Conservation (phyloP, 768 basidiomycete species). For the Rhizopogon rudus region DNA sequence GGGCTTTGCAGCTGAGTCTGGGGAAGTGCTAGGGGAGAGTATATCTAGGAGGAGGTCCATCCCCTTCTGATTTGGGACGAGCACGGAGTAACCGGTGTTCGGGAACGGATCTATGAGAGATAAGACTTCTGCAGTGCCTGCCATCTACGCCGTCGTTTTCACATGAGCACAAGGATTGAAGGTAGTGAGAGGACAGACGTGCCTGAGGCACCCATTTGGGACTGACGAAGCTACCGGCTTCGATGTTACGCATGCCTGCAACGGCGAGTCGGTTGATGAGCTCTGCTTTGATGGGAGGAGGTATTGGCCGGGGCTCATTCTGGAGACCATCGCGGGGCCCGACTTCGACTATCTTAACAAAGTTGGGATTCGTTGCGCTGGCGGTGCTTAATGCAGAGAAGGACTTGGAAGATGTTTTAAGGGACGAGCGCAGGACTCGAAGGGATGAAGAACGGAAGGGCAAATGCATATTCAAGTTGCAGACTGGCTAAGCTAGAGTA, state of each 20-base stretch:
- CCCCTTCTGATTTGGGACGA: conserved; percentile 78
- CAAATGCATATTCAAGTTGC: not conserved
- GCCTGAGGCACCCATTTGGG: conserved; percentile 94
- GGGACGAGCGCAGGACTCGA: not conserved
- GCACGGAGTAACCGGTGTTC: conserved; percentile 68
- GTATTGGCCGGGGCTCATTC: conserved; percentile 74
- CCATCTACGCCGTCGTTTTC: conserved; percentile 55
- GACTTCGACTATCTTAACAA: conserved; percentile 71
- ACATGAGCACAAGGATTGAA: not conserved
- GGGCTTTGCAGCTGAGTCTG: conserved; percentile 23
- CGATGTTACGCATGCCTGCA: conserved; percentile 68
- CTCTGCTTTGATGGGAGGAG: conserved; percentile 70
- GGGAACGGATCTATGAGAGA: conserved; percentile 46
- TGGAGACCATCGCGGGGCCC: conserved; percentile 90
- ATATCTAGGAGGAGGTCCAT: conserved; percentile 62
- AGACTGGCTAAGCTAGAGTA: no score
- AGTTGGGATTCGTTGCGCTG: not conserved
- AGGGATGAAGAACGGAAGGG: not conserved
- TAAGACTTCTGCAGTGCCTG: conserved; percentile 75
- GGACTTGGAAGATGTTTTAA: not conserved
- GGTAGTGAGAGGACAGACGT: conserved; percentile 10
- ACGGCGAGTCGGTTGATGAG: conserved; percentile 69
- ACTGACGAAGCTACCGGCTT: conserved; percentile 88
- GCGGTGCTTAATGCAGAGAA: not conserved
- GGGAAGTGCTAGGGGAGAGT: conserved; percentile 30